These are phyloP conservation scores for Berberis vulgaris DNA, from an alignment of 164 flowering plant genomes.

Conservation along the genomic window DNA sequence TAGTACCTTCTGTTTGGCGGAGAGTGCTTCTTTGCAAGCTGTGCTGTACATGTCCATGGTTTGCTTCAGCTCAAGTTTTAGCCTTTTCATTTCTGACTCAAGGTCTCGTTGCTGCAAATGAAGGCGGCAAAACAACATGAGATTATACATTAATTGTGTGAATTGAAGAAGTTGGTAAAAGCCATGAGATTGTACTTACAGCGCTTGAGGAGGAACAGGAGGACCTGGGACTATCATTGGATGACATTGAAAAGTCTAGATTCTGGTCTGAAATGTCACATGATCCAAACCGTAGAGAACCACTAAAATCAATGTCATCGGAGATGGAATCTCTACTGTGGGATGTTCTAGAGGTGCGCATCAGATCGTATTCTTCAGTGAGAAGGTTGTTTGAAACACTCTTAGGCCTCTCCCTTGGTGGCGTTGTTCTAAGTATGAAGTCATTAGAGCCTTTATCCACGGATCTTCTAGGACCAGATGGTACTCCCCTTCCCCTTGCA, in stretches of 20 bases:
- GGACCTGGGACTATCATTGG: conserved; percentile 8
- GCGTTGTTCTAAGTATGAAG: neutral
- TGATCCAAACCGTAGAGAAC: conserved; percentile 18
- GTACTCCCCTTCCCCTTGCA: neutral
- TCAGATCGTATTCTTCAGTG: conserved; percentile 16
- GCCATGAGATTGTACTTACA: no score
- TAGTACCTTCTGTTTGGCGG: conserved; percentile 54
- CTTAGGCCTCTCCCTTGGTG: conserved; percentile 10
- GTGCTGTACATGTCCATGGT: conserved; percentile 71
- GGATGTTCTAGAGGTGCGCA: conserved; percentile 8
- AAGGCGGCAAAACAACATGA: neutral
- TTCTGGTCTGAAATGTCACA: conserved; percentile 24
- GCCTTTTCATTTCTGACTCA: conserved; percentile 63
- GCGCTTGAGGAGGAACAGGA: conserved; percentile 5
- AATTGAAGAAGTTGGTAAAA: no score
- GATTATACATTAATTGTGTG: no score
- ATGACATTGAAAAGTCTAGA: conserved; percentile 22
- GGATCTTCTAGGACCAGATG: neutral
- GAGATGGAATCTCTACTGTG: conserved; percentile 17
- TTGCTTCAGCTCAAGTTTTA: conserved; percentile 57
- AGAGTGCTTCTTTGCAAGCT: conserved; percentile 67
- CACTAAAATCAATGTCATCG: conserved; percentile 21
- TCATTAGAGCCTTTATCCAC: neutral
- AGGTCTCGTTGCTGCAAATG: conserved; percentile 3
- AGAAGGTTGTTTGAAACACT: conserved; percentile 16